Percentiles rank a stretch among this genome's conserved stretches.
Conservation (phyloP, 768 basidiomycete genomes). For the Leccinum olivaceopallidum region DNA sequence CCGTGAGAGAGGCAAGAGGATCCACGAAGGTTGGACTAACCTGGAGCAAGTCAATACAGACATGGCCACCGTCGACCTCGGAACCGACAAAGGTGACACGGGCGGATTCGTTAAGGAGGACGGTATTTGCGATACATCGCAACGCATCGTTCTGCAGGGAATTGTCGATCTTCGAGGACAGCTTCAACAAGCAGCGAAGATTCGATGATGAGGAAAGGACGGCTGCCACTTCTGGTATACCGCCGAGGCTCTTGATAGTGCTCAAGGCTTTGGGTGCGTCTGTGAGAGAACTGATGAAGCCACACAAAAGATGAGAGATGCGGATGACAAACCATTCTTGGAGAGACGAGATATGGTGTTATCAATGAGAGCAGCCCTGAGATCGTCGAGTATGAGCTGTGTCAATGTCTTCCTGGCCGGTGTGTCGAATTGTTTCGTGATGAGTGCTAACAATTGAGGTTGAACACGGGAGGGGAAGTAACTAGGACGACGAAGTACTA, state of each 20-base stretch:
- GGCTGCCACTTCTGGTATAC: conserved; percentile 65
- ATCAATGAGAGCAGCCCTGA: conserved; percentile 38
- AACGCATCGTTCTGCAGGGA: conserved; percentile 67
- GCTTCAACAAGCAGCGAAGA: conserved; percentile 53
- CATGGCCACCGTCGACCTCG: conserved; percentile 64
- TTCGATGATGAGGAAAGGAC: conserved; percentile 56
- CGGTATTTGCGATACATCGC: conserved; percentile 75
- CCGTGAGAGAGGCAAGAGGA: conserved; percentile 5
- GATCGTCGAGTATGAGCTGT: conserved; percentile 58
- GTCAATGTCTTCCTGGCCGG: conserved; percentile 55
- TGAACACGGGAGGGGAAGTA: conserved; percentile 13
- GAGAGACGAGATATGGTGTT: conserved; percentile 51
- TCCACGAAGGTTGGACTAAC: conserved; percentile 36
- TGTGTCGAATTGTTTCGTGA: conserved; percentile 33
- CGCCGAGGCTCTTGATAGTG: conserved; percentile 74
- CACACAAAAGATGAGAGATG: background rate
- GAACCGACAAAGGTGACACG: conserved; percentile 56
- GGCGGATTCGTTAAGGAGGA: conserved; percentile 66
- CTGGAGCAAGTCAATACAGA: conserved; percentile 57
- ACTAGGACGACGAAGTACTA: conserved; percentile 18
- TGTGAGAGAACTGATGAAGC: conserved; percentile 30
- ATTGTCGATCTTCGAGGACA: conserved; percentile 55
- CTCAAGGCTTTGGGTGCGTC: conserved; percentile 68
- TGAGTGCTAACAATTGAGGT: conserved; percentile 10
- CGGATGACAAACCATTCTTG: conserved; percentile 48